Evolutionary conservation across 495 filamentous ascomycete genomes (phyloP).

Genomic region (Margaritispora aquatica): DNA sequence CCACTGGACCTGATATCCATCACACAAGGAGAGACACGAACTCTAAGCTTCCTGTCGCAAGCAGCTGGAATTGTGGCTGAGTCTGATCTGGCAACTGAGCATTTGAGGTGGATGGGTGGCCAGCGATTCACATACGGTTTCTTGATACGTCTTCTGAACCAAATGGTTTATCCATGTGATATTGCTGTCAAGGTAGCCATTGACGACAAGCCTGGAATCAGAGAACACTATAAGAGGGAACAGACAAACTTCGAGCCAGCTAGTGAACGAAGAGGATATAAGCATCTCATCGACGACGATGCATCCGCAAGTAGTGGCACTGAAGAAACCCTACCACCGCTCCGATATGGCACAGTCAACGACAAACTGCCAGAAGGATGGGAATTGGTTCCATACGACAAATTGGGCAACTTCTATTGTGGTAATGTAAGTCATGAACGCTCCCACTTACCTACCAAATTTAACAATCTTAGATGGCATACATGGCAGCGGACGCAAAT

Average conservation of each 20-base stretch:
- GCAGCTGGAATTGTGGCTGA: constrained; percentile 88
- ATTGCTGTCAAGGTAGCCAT: constrained; percentile 76
- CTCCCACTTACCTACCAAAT: neutral
- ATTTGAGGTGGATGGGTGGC: constrained; percentile 87
- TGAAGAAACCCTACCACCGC: constrained; percentile 55
- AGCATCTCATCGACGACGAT: constrained; percentile 23
- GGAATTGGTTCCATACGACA: constrained; percentile 63
- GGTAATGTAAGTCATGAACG: constrained; percentile 58
- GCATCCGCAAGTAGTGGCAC: constrained; percentile 22
- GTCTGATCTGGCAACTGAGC: constrained; percentile 78
- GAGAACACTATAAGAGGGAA: constrained; percentile 60
- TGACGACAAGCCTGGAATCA: constrained; percentile 69
- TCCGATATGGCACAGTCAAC: constrained; percentile 72
- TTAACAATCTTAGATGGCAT: constrained; percentile 57
- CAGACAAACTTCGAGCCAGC: constrained; percentile 28
- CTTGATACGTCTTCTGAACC: constrained; percentile 60
- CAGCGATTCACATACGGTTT: constrained; percentile 82
- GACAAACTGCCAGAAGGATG: constrained; percentile 72
- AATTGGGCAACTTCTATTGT: constrained; percentile 86
- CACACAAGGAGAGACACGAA: constrained; percentile 68
- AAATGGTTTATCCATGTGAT: constrained; percentile 81
- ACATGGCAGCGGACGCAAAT: constrained; percentile 78
- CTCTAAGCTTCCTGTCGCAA: constrained; percentile 85
- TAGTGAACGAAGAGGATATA: constrained; percentile 20
- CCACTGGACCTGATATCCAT: constrained; percentile 82